These are phyloP conservation scores for Apiosordaria backusii DNA, from an alignment of 495 filamentous ascomycete species.

Conservation along the genomic window DNA sequence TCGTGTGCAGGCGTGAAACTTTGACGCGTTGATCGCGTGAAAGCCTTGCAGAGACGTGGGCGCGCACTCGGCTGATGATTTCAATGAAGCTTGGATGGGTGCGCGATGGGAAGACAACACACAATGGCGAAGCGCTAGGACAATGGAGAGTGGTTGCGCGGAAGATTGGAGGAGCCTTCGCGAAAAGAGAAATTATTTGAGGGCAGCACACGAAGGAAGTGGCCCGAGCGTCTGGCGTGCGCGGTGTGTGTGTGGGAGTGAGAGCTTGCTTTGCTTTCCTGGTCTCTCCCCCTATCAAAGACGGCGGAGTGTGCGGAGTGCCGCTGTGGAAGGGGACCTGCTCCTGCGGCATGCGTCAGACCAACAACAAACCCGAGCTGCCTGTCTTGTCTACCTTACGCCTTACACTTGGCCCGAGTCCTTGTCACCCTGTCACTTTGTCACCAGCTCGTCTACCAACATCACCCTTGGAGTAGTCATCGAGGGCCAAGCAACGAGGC, in stretches of 20 bases:
- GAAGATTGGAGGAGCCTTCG: constrained; percentile 30
- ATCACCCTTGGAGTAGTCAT: neutral
- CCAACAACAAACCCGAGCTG: constrained; percentile 7
- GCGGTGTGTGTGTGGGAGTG: constrained; percentile 11
- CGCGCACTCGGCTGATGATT: constrained; percentile 21
- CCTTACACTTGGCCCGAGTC: too few relatives aligned
- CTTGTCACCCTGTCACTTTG: neutral
- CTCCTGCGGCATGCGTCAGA: constrained; percentile 16
- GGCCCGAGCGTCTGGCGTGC: constrained; percentile 33
- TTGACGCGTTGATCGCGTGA: constrained; percentile 33
- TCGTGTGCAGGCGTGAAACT: constrained; percentile 11
- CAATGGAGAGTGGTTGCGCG: constrained; percentile 21
- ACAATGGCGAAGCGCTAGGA: constrained; percentile 29
- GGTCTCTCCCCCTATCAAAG: neutral
- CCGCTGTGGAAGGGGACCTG: neutral
- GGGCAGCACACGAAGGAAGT: constrained; percentile 21
- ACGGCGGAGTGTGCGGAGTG: neutral
- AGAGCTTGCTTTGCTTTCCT: neutral
- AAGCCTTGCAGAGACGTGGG: constrained; percentile 13
- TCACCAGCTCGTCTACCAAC: neutral
- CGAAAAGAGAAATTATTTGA: constrained; percentile 35
- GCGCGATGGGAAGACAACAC: constrained; percentile 18
- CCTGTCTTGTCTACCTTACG: neutral
- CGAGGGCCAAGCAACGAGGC: neutral
- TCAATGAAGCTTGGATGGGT: constrained; percentile 18